A percentile compares a stretch with the other conserved stretches of the same genome.
These are phyloP conservation scores for Trichoderma oligosporum DNA, from an alignment of 2,329 filamentous ascomycete genomes.

Conservation along the genomic window DNA sequence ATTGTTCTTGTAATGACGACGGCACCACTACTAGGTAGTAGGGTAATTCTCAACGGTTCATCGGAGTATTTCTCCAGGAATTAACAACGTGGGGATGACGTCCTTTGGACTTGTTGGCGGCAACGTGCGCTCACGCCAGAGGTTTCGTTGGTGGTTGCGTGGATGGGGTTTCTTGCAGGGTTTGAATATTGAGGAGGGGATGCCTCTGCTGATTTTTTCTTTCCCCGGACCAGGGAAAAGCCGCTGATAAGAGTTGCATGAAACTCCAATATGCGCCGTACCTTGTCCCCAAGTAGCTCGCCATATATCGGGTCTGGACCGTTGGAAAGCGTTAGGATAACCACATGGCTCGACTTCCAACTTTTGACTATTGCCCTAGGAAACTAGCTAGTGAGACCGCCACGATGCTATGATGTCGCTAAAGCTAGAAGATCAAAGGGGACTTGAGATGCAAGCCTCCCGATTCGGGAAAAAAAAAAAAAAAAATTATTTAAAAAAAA, in stretches of 20 bases:
- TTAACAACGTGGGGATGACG: neutral
- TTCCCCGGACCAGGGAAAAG: neutral
- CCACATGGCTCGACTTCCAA: too few relatives aligned
- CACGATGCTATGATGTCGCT: neutral
- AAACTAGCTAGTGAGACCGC: neutral
- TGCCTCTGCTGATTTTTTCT: neutral
- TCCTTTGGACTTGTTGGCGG: neutral
- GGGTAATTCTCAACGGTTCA: neutral
- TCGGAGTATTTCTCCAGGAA: neutral
- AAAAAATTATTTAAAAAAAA: too few relatives aligned
- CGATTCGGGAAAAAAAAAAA: too few relatives aligned
- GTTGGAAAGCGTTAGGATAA: neutral
- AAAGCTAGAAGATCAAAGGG: neutral
- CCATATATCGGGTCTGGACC: neutral
- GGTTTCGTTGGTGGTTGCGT: neutral
- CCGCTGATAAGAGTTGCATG: neutral
- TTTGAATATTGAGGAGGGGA: neutral
- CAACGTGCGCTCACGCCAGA: conserved; percentile 3
- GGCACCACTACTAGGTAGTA: too few relatives aligned
- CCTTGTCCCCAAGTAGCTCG: neutral
- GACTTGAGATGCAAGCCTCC: neutral
- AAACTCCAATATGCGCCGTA: neutral
- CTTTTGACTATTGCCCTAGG: neutral
- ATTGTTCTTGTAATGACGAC: too few relatives aligned
- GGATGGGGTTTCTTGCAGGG: neutral